Percentiles rank a stretch among this genome's conserved stretches.
phyloP scores from a whole-genome alignment of 108 stramenopile genomes.

The Cyclotella baltica region DNA sequence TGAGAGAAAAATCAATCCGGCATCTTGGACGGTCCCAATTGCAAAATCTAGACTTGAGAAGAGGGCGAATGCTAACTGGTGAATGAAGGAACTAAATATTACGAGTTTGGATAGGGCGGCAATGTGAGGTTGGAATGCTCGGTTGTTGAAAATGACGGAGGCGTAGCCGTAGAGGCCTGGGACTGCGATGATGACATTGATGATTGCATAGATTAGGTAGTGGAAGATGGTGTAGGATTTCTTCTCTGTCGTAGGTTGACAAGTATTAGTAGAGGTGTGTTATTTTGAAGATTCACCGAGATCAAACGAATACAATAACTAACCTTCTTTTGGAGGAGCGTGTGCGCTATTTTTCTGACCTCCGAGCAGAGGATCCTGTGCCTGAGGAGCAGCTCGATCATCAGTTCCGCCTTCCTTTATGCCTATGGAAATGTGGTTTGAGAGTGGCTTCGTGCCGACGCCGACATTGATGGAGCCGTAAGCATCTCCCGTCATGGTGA shows the following conservation, averaged over 20 bases:
- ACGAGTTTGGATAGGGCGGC: constrained; percentile 83
- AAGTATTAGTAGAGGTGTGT: not conserved
- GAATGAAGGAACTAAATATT: constrained; percentile 80
- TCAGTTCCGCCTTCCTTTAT: not conserved
- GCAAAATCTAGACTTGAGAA: constrained; percentile 88
- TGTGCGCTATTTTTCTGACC: not conserved
- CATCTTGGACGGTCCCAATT: constrained; percentile 96
- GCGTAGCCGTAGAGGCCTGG: constrained; percentile 88
- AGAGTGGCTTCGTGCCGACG: not conserved
- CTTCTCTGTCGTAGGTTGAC: not conserved
- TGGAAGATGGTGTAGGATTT: constrained; percentile 32
- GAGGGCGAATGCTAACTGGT: constrained; percentile 84
- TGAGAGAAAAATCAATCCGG: constrained; percentile 93
- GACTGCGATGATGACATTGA: constrained; percentile 79
- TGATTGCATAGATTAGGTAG: constrained; percentile 48
- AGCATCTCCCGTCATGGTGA: constrained; percentile 2
- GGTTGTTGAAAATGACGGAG: constrained; percentile 86
- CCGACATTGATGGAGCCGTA: constrained; percentile 7
- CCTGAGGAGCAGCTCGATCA: not conserved
- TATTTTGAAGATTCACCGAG: not conserved
- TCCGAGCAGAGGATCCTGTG: constrained; percentile 4
- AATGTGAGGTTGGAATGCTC: constrained; percentile 64
- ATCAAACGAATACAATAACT: not conserved
- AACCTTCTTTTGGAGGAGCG: constrained; percentile 3
- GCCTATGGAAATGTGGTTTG: not conserved